A percentile compares a stretch with the other conserved stretches of the same genome.
phyloP scores from a whole-genome alignment of 805 yeast genomes.

The Blastobotrys robertii region DNA sequence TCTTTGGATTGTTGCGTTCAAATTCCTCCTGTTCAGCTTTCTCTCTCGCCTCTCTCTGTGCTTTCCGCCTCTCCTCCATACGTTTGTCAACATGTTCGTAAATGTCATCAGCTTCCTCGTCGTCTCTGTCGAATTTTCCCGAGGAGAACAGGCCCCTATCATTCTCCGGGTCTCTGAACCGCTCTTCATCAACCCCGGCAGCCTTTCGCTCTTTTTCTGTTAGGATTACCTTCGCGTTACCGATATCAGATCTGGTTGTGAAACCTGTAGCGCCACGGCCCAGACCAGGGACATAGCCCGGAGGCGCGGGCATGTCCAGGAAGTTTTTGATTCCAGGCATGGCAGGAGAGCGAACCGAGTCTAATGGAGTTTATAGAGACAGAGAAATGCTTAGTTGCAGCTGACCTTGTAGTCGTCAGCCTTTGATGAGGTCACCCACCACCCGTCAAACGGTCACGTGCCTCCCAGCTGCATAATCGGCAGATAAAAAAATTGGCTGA shows the following conservation, averaged over 20 bases:
- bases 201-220: slow-evolving; percentile 32
- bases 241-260: slow-evolving; percentile 72
- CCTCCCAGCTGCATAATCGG: too few relatives aligned
- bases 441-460: too few relatives aligned
- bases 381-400: not conserved
- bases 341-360: not conserved
- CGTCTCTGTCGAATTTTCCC: slow-evolving; percentile 39
- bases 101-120: slow-evolving; percentile 67
- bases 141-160: slow-evolving; percentile 27
- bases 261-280: slow-evolving; percentile 96
- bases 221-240: slow-evolving; percentile 30
- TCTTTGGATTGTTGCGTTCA: slow-evolving; percentile 23
- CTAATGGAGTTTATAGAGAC: not conserved
- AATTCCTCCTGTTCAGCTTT: slow-evolving; percentile 17
- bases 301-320: slow-evolving; percentile 77
- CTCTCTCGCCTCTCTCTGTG: slow-evolving; percentile 22
- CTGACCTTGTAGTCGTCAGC: too few relatives aligned
- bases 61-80: slow-evolving; percentile 24
- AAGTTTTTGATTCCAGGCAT: slow-evolving; percentile 32
- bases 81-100: slow-evolving; percentile 60
- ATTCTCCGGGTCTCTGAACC: slow-evolving; percentile 24
- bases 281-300: slow-evolving; percentile 82
- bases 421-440: too few relatives aligned
- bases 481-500: not conserved
- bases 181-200: slow-evolving; percentile 22